Conservation (phyloP, 495 filamentous ascomycete species). For the Daldinia bambusicola region DNA sequence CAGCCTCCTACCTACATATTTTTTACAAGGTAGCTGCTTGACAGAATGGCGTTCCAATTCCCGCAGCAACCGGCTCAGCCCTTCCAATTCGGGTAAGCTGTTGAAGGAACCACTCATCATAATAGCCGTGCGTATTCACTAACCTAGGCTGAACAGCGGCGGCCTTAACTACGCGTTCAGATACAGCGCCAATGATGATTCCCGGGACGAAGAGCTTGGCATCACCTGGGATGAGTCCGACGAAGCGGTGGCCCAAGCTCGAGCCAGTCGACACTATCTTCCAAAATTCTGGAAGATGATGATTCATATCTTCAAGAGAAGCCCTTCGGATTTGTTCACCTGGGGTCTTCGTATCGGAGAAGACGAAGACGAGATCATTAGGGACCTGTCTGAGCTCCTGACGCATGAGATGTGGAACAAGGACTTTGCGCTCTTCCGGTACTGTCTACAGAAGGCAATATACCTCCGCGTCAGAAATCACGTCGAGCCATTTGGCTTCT, state of each 20-base stretch:
- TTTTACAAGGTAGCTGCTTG: too few species aligned
- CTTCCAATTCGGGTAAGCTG: neutral
- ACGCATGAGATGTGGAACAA: neutral
- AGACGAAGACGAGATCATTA: neutral
- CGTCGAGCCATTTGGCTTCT: neutral
- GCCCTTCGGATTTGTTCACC: neutral
- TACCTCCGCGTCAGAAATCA: neutral
- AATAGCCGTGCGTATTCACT: neutral
- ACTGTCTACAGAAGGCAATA: neutral
- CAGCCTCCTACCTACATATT: too few species aligned
- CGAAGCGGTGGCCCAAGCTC: neutral
- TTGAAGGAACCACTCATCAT: neutral
- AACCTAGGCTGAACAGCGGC: neutral
- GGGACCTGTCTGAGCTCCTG: neutral
- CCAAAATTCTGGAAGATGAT: constrained; percentile 3
- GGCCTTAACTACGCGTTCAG: neutral
- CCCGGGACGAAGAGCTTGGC: neutral
- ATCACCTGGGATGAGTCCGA: neutral
- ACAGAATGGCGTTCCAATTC: too few species aligned
- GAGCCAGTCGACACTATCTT: neutral
- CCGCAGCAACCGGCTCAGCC: too few species aligned
- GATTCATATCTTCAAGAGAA: neutral
- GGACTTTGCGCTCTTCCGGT: neutral
- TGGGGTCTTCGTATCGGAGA: neutral
- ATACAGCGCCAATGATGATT: neutral